Conservation (phyloP, 495 filamentous ascomycete species). For the Aspergillus saccharolyticus region DNA sequence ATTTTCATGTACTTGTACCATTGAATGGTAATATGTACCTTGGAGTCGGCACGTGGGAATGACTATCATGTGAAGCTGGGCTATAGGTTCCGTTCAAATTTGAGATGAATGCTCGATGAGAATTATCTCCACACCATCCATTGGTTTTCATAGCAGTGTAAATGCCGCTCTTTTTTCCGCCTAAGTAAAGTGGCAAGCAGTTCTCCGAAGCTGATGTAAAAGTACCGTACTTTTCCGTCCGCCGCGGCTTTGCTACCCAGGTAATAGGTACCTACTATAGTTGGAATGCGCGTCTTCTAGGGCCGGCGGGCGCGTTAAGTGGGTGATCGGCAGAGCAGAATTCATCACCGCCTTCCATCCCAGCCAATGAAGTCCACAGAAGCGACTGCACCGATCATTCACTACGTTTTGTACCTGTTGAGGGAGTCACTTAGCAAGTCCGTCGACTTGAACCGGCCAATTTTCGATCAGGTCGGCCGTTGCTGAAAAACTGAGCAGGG, state of each 20-base stretch:
- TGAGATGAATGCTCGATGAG: conserved; percentile 23
- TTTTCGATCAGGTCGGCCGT: neutral
- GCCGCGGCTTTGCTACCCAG: too few relatives aligned
- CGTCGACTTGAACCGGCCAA: neutral
- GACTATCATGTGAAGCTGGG: conserved; percentile 16
- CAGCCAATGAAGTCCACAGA: conserved; percentile 7
- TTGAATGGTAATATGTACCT: conserved; percentile 6
- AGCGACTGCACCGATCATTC: conserved; percentile 6
- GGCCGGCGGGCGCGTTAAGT: conserved; percentile 32
- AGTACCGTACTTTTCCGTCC: too few relatives aligned
- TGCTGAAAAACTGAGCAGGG: neutral
- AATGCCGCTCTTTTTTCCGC: too few relatives aligned
- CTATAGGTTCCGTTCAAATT: conserved; percentile 31
- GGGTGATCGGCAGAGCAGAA: conserved; percentile 2
- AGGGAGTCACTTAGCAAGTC: neutral
- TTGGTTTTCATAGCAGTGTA: neutral
- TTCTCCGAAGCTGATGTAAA: too few relatives aligned
- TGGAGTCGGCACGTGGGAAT: conserved; percentile 13
- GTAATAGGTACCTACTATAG: too few relatives aligned
- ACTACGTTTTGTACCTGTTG: conserved; percentile 2
- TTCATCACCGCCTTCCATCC: conserved; percentile 18
- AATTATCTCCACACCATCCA: conserved; percentile 21
- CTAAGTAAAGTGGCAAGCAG: too few relatives aligned
- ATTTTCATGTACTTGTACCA: conserved; percentile 15
- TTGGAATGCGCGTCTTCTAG: conserved; percentile 16